Base-by-base conservation (phyloP, 129 eudicot species). In the Arctium minus region DNA sequence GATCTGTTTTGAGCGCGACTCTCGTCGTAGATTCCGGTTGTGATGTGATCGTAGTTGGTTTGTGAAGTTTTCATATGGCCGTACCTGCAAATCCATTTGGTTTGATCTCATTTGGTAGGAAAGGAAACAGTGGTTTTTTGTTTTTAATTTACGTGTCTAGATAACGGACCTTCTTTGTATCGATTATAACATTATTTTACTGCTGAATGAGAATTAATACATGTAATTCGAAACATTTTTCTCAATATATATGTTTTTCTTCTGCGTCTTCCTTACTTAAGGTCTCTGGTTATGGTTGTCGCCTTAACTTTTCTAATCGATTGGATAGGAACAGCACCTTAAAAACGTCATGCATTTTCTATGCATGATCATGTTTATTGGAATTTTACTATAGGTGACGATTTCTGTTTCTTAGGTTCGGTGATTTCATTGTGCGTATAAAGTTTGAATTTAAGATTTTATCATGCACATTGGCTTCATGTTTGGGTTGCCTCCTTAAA, bases 151-250 rank as follows among this genome's bases (percentile, higher is more conserved):
- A 69, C 37, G 75, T 39, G 17, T 82, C 15, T 67, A 40, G 80
- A 68, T 32, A 12, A 17, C 80, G 15, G 31, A 6, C 38, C 36
- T 80, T 48, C 70, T 80, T 72, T 62, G 69, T 18, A 31, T 29
- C 70, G 36, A 76, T 68, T 74, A 42, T 76, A 29, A 46, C 76
- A 44, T 75, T 40, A 6, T 68, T 65, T 82, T 38, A 64, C 67
- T 40, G 69, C 29, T 18, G 67, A 72, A 72, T 81, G 46, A 73
- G 35, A n/a, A 73, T 73, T 73, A 74, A 73, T 81, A 40, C 36
- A 27, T 78, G 3, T 62, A 39, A 56, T 17, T 35, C 18, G 72
- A 62, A 8, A 36, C 22, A 32, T 3, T 50, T 50, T 62, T 77
- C 22, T 60, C 53, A 60, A 18, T 77, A 37, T 17, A 22, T 62